These are phyloP conservation scores for Gracilaria gracilis DNA, from an alignment of 23 red algal genomes.

Conservation along the genomic window DNA sequence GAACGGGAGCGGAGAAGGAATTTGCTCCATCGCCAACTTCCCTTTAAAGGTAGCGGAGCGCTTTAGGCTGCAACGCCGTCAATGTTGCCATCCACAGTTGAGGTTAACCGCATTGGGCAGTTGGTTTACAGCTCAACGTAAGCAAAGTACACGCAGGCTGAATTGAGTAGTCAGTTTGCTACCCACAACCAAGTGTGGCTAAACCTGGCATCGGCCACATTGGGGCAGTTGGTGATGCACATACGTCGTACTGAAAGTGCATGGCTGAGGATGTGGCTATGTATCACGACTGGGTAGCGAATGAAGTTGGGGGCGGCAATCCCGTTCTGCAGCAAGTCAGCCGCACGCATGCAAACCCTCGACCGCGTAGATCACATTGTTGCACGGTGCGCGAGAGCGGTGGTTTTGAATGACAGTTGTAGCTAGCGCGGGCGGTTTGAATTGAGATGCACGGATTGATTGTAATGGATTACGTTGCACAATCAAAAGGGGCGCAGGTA, in stretches of 20 bases:
- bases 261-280: neutral
- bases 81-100: too few relatives aligned
- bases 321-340: too few relatives aligned
- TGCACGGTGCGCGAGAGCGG: neutral
- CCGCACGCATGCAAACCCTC: too few relatives aligned
- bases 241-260: neutral
- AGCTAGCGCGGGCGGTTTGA: neutral
- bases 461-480: neutral
- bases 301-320: too few relatives aligned
- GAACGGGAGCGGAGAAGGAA: neutral
- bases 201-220: neutral
- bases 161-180: neutral
- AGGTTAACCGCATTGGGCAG: neutral
- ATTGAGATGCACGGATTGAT: neutral
- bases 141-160: neutral
- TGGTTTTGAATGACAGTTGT: neutral
- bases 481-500: neutral
- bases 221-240: neutral
- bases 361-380: neutral
- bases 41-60: neutral
- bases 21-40: neutral
- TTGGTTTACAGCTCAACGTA: neutral
- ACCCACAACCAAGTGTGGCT: neutral
- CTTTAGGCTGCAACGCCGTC: neutral
- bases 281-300: too few relatives aligned